phyloP scores from a whole-genome alignment of 345 rosid species.

The Lepidium didymum region DNA sequence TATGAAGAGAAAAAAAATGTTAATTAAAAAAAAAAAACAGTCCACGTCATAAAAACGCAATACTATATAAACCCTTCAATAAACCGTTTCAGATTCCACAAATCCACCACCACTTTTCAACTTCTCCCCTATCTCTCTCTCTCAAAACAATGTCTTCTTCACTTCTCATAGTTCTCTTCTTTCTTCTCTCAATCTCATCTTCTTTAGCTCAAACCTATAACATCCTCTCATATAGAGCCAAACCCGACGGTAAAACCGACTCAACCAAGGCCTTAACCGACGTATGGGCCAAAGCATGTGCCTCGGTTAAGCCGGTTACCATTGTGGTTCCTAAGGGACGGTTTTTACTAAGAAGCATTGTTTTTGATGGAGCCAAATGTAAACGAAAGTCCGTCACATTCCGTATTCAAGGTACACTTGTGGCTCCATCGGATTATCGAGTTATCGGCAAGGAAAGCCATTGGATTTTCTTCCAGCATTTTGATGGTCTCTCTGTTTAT shows the following conservation, averaged over 20 bases:
- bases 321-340: conserved; percentile 47
- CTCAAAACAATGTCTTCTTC: conserved; percentile 19
- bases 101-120: conserved; percentile 7
- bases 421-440: conserved; percentile 52
- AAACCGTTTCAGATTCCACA: conserved; percentile 20
- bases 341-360: conserved; percentile 31
- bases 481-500: conserved; percentile 39
- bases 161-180: neutral
- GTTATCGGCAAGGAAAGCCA: conserved; percentile 31
- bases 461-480: conserved; percentile 46
- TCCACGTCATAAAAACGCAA: neutral
- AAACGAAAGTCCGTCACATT: conserved; percentile 40
- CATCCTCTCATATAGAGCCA: conserved; percentile 47
- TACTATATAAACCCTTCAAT: conserved; percentile 26
- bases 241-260: conserved; percentile 44
- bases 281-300: conserved; percentile 53
- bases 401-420: conserved; percentile 49
- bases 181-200: conserved; percentile 3
- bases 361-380: conserved; percentile 49
- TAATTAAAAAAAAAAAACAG: neutral
- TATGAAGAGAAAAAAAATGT: neutral
- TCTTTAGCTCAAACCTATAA: conserved; percentile 31
- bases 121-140: conserved; percentile 6
- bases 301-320: conserved; percentile 37
- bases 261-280: conserved; percentile 45